phyloP scores from a whole-genome alignment of 2,329 filamentous ascomycete genomes.

The Paecilomyces niveus region DNA sequence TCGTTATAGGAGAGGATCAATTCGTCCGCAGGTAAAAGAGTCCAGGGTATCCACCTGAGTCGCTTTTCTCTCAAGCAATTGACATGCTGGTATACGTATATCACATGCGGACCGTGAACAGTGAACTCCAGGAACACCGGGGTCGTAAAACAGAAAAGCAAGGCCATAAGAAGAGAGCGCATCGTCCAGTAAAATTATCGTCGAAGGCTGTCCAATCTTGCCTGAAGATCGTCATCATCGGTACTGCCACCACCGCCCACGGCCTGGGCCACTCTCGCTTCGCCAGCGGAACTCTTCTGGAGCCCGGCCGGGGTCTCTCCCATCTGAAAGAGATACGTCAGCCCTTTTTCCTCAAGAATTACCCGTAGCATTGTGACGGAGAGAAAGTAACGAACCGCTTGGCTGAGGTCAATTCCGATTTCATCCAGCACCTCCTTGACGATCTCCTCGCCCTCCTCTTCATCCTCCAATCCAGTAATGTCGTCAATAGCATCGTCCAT shows the following conservation, averaged over 20 bases:
- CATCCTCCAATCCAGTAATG: constrained; percentile 80
- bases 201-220: constrained; percentile 79
- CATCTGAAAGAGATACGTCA: constrained; percentile 51
- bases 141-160: not conserved
- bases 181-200: constrained; percentile 29
- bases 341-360: constrained; percentile 1
- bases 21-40: not conserved
- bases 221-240: constrained; percentile 85
- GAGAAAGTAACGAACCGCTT: constrained; percentile 59
- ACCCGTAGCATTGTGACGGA: not conserved
- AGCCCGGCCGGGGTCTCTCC: constrained; percentile 85
- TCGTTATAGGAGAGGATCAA: not conserved
- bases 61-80: not conserved
- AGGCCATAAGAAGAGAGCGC: not conserved
- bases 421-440: constrained; percentile 95
- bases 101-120: not conserved
- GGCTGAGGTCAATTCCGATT: constrained; percentile 87
- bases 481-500: constrained; percentile 99
- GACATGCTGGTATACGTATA: not conserved
- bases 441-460: constrained; percentile 94
- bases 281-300: constrained; percentile 63
- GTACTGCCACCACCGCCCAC: constrained; percentile 53
- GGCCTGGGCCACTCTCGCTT: constrained; percentile 78
- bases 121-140: not conserved
- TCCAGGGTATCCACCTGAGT: not conserved